Base-by-base conservation (phyloP, 2,329 filamentous ascomycete species). In the Colletotrichum cereale region DNA sequence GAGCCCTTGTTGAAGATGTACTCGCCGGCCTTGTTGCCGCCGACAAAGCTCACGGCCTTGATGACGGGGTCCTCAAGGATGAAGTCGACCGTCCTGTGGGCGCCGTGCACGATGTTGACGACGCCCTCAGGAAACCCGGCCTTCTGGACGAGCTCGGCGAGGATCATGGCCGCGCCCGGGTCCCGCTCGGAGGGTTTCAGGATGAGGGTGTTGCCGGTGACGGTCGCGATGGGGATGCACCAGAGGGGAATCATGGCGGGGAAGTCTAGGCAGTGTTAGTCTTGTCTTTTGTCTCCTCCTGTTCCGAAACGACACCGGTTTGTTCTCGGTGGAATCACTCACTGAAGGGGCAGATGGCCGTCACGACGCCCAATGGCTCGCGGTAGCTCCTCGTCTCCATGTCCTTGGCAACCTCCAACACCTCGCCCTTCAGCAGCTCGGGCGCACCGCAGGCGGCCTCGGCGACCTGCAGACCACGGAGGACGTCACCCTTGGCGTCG, bases 161-260 rank as follows among this genome's bases (percentile, higher is more conserved):
- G 86, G 78, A 96, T 96, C 92, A 96, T 95, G 77, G 91, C 90
- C 12, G 93, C 93, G 72, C 93, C 93, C 11, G 93, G 93, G 77
- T 96, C 93, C 70, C 93, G 90, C 85, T 97, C 93, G 1, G 93
- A 96, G 12, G 93, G 93, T 87, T 97, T 97, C 76, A 97, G 86
- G 75, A 97, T 89, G 70, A 95, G 86, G 18, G 93, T 95, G 85
- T 97, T 97, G 63, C 93, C 93, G 24, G 92, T 94, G 36, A 95
- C 89, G 53, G 93, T 93, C 57, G 93, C 93, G 76, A 96, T 93
- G 48, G 93, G 94, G 73, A 97, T 95, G 73, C 89, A 94, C 93
- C 93, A 97, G n/a, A 97, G 87, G 4, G 93, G 94, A 80, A 97
- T 96, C 93, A 97, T 97, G 76, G 93, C 93, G 53, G 93, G 93